These are phyloP conservation scores for Phytophthora pisi DNA, from an alignment of 352 stramenopile genomes.

Conservation along the genomic window DNA sequence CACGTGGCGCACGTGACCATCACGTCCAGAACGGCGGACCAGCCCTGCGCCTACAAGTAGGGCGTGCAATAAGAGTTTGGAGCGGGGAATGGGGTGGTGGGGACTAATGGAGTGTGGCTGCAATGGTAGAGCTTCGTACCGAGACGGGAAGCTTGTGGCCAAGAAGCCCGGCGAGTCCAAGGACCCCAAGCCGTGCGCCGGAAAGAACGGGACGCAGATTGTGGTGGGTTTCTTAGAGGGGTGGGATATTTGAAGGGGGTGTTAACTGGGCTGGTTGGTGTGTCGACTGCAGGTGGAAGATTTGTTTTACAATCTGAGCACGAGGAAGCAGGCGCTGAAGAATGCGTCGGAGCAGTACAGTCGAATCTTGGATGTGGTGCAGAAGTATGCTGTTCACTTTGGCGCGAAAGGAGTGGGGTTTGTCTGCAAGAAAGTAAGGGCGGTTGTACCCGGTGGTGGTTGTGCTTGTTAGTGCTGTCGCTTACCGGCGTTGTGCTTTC, in stretches of 20 bases:
- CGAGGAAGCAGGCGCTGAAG: conserved; percentile 92
- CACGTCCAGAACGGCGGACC: conserved; percentile 80
- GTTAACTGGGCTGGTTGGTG: not conserved
- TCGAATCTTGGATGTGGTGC: conserved; percentile 95
- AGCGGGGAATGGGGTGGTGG: not conserved
- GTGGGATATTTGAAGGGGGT: not conserved
- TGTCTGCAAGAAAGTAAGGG: conserved; percentile 92
- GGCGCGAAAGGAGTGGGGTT: conserved; percentile 90
- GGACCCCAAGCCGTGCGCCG: conserved; percentile 73
- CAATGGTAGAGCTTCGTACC: conserved; percentile 85
- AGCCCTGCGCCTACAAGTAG: conserved; percentile 86
- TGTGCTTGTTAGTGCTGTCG: not conserved
- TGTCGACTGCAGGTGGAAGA: conserved; percentile 88
- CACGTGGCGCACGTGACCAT: conserved; percentile 94
- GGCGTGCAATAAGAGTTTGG: conserved; percentile 9
- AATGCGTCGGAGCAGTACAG: conserved; percentile 95
- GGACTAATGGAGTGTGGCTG: not conserved
- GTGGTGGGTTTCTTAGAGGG: conserved; percentile 39
- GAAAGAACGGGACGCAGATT: conserved; percentile 85
- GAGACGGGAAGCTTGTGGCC: conserved; percentile 88
- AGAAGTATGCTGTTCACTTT: conserved; percentile 96
- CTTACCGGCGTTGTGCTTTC: not conserved
- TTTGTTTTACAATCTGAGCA: conserved; percentile 99
- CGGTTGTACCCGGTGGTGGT: not conserved
- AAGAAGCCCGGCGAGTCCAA: conserved; percentile 66